Conservation (phyloP, 1,284 basidiomycete species). For the Ceratobasidium sp. region DNA sequence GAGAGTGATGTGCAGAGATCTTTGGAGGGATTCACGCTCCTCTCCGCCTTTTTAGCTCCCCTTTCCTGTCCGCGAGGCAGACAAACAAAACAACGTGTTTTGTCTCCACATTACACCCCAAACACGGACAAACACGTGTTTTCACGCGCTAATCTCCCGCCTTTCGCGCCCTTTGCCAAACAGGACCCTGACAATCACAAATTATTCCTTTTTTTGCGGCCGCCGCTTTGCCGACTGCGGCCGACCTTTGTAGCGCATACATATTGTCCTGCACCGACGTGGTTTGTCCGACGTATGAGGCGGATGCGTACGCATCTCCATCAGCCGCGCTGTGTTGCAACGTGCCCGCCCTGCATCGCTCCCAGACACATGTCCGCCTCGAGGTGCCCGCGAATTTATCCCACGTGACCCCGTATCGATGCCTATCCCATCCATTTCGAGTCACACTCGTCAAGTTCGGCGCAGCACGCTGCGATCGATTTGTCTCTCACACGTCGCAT, state of each 20-base stretch:
- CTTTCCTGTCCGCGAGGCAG: constrained; percentile 1
- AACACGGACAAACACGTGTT: not conserved
- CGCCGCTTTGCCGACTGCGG: constrained; percentile 24
- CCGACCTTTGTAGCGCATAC: constrained; percentile 2
- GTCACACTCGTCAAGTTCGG: constrained; percentile 9
- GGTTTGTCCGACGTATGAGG: not conserved
- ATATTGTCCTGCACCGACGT: not conserved
- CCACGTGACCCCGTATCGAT: constrained; percentile 19
- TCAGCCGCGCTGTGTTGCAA: constrained; percentile 27
- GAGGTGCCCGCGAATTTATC: constrained; percentile 19
- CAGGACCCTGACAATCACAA: not conserved
- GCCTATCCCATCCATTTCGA: constrained; percentile 15
- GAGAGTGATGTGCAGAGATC: constrained; percentile 29
- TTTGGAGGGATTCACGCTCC: not conserved
- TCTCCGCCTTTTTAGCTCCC: not conserved
- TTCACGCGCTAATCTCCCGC: not conserved
- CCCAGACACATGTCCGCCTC: constrained; percentile 27
- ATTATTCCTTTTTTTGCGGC: not conserved
- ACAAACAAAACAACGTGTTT: not conserved
- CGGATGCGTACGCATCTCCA: constrained; percentile 4
- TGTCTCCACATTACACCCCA: not conserved
- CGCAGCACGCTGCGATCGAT: not conserved
- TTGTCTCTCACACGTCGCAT: not conserved
- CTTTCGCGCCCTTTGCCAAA: not conserved
- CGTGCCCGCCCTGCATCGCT: not conserved